Evolutionary conservation across 2,329 filamentous ascomycete genomes (phyloP), one percentile per base, ranked within the genome.

Genomic region (Lachnellula suecica): DNA sequence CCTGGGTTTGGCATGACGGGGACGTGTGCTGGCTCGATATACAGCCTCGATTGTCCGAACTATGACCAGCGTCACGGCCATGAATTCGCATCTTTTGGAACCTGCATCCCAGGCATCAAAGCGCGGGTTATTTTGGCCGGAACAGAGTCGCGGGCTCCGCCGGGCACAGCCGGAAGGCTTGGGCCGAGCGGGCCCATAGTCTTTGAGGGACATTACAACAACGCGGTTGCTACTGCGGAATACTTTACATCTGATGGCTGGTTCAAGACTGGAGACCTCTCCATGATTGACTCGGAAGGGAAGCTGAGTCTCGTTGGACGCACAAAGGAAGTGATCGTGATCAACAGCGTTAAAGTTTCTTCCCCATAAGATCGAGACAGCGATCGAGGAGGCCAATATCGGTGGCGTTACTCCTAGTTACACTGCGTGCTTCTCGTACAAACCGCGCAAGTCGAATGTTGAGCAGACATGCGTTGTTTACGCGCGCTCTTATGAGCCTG

Each of bases 1-100:
- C 68, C 76, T 0, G 75, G 71, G 0, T 79, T 74, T 37, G 73
- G 77, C 8, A 75, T 79, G 75, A 80, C 76, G 0, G 78, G 81
- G 64, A 81, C 76, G 0, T 81, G 77, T 56, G 77, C 75, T 0
- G 77, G 77, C 0, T 57, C 66, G 3, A 77, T 79, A 19, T 79
- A 68, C 44, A 62, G 53, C 65, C 29, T 57, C 0, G 47, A 67
- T 1, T 77, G 71, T 46, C 77, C 78, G 0, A 34, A 45, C 0
- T 72, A 71, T 48, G 76, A 79, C 48, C 19, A 70, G 0, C 44
- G 54, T 0, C 49, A 60, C 1, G 52, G 54, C 1, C 45, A 46
- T 2, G 60, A 64, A 15, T 69, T 76, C 24, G 66, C 72, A 2
- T 71, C 67, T 5, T 54, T 76, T 4, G 76, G 76, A 0, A 56